Evolutionary conservation across 164 flowering plant species (phyloP).

Genomic region (Aristolochia fimbriata): DNA sequence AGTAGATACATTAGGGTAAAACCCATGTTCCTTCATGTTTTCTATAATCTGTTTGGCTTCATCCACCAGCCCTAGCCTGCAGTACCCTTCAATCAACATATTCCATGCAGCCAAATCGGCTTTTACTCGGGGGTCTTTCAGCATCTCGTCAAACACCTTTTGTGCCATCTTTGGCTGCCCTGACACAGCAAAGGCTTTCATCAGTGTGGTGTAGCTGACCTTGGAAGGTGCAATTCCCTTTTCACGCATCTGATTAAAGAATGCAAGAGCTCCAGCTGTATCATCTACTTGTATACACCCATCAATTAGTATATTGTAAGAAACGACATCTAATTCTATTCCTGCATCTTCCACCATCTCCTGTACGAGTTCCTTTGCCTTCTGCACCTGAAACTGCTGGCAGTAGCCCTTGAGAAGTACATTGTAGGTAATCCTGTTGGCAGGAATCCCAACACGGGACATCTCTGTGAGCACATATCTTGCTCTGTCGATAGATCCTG

Average conservation of each 20-base stretch:
- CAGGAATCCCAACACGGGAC: constrained; percentile 60
- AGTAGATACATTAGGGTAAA: constrained; percentile 68
- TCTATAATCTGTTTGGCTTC: constrained; percentile 60
- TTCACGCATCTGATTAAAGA: constrained; percentile 85
- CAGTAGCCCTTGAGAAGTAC: constrained; percentile 92
- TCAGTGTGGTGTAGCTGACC: constrained; percentile 88
- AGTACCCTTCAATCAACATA: constrained; percentile 83
- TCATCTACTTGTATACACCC: constrained; percentile 85
- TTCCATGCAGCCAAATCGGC: constrained; percentile 84
- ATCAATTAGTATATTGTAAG: constrained; percentile 80
- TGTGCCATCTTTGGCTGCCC: constrained; percentile 83
- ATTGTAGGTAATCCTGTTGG: constrained; percentile 83
- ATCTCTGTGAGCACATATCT: constrained; percentile 72
- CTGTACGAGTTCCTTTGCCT: constrained; percentile 56
- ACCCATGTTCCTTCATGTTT: constrained; percentile 63
- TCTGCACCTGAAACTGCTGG: constrained; percentile 61
- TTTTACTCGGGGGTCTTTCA: constrained; percentile 69
- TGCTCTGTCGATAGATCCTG: constrained; percentile 78
- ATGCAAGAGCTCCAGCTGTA: constrained; percentile 68
- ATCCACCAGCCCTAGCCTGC: constrained; percentile 62
- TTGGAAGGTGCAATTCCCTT: constrained; percentile 80
- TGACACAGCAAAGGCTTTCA: constrained; percentile 80
- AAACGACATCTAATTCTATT: constrained; percentile 81
- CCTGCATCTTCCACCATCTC: constrained; percentile 58
- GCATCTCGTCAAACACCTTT: constrained; percentile 84